phyloP scores from a whole-genome alignment of 768 basidiomycete species.

The Daedalea quercina region DNA sequence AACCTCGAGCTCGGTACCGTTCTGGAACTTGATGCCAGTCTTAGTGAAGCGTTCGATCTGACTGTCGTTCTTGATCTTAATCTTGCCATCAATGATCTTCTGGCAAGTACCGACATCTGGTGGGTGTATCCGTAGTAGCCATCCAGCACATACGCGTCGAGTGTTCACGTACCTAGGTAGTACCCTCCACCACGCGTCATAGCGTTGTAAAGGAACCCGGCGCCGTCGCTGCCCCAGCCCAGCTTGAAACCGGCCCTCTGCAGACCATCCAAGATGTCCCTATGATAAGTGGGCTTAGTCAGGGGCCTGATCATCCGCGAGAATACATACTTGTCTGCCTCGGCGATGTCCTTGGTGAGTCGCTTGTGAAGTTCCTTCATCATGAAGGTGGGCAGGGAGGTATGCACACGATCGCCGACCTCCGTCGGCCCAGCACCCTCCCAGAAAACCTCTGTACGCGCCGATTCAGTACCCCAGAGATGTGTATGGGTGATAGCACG shows the following conservation, averaged over 20 bases:
- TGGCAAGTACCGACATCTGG: slow-evolving; percentile 56
- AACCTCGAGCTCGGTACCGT: slow-evolving; percentile 36
- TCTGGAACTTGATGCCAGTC: slow-evolving; percentile 33
- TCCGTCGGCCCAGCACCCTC: slow-evolving; percentile 43
- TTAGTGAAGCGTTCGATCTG: slow-evolving; percentile 28
- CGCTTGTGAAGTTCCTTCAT: slow-evolving; percentile 25
- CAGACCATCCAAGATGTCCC: slow-evolving; percentile 49
- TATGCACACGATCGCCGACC: slow-evolving; percentile 46
- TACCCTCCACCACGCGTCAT: slow-evolving; percentile 53
- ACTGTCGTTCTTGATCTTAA: slow-evolving; percentile 60
- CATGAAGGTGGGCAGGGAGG: slow-evolving; percentile 37
- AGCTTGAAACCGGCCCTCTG: slow-evolving; percentile 50
- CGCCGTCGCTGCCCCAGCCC: slow-evolving; percentile 42
- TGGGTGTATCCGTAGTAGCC: no score
- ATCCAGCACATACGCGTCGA: not conserved
- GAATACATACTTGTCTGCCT: slow-evolving; percentile 20
- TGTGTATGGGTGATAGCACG: not conserved
- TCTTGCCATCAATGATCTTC: slow-evolving; percentile 58
- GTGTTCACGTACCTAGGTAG: slow-evolving; percentile 46
- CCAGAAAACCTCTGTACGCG: slow-evolving; percentile 28
- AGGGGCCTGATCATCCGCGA: not conserved
- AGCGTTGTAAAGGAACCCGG: slow-evolving; percentile 44
- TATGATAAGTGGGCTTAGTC: not conserved
- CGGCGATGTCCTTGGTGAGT: slow-evolving; percentile 25
- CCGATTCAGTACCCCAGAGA: not conserved